Base-by-base conservation (phyloP, 768 basidiomycete species). In the Hydnum rufescens region DNA sequence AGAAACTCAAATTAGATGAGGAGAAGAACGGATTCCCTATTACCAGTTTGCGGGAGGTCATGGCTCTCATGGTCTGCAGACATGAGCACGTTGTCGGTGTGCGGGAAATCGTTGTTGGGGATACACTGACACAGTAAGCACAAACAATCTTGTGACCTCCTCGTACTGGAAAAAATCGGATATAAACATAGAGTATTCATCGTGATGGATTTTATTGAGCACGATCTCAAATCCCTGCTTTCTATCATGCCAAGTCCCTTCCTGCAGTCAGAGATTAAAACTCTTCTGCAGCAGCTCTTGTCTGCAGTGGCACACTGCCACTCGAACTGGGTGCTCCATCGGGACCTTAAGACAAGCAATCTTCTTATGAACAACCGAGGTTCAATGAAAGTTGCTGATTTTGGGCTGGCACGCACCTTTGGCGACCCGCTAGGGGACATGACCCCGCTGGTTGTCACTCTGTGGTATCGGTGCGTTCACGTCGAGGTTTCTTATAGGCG, bases 151-250 rank as follows among this genome's bases (percentile, higher is more conserved):
- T 47, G 31, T 51, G 3, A n/a, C n/a, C n/a, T n/a, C n/a, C n/a
- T n/a, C n/a, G n/a, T n/a, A n/a, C n/a, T n/a, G 32, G 25, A 5
- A 3, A 4, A 28, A 4, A 39, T 13, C 36, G 13, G 4, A 42
- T 23, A 5, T 28, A 19, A 30, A 5, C 23, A 4, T 52, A 96
- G 95, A 70, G 88, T 97, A 42, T 99, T 92, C 65, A 92, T 99
- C 58, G 95, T 97, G 32, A 95, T 95, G 92, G 90, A 95, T 64
- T 99, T 99, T 63, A 93, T 99, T 63, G 95, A 99, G 66, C 95
- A 99, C 65, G 95, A 99, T 65, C 80, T 99, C 64, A 99, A 99
- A 67, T 83, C 92, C 4, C 75, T 99, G 50, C 74, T 99, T 53
- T 85, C 82, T 25, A 69, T 87, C 56, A 97, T 97, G 95, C 90